A percentile compares a stretch with the other conserved stretches of the same genome.
phyloP scores from a whole-genome alignment of 352 stramenopile genomes.

The Blastocystis sp. region DNA sequence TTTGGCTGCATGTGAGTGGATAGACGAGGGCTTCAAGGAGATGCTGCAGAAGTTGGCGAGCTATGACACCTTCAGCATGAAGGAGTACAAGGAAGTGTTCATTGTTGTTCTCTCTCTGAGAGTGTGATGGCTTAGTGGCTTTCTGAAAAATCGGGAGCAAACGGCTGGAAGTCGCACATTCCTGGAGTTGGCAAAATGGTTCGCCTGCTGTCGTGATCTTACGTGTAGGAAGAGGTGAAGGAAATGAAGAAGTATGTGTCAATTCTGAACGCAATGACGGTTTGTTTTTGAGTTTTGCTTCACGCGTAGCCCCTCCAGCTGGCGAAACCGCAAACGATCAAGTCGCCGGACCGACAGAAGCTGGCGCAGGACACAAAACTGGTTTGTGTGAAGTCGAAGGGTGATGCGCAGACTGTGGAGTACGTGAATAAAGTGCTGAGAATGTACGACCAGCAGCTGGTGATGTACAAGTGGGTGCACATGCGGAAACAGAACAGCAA shows the following conservation, averaged over 20 bases:
- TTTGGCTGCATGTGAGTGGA: background rate
- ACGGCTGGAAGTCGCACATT: slow-evolving; percentile 67
- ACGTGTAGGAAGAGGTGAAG: slow-evolving; percentile 55
- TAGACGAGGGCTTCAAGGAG: slow-evolving; percentile 66
- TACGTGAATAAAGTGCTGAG: slow-evolving; percentile 61
- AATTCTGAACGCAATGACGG: slow-evolving; percentile 63
- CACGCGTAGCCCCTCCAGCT: slow-evolving; percentile 22
- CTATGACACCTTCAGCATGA: slow-evolving; percentile 51
- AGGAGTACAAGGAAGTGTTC: slow-evolving; percentile 66
- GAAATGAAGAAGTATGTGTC: slow-evolving; percentile 68
- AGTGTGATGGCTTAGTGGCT: slow-evolving; percentile 47
- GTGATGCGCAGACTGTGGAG: slow-evolving; percentile 42
- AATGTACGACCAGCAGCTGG: slow-evolving; percentile 61
- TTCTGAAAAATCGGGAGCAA: slow-evolving; percentile 49
- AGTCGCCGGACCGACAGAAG: slow-evolving; percentile 37
- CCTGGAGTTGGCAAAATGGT: slow-evolving; percentile 63
- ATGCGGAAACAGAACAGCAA: slow-evolving; percentile 58
- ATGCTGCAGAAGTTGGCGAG: slow-evolving; percentile 51
- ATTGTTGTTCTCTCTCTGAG: background rate
- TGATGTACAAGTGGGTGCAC: slow-evolving; percentile 68
- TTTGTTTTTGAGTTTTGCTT: background rate
- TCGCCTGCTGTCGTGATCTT: background rate
- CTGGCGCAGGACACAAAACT: slow-evolving; percentile 54
- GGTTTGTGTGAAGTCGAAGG: background rate
- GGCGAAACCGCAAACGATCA: slow-evolving; percentile 56